Evolutionary conservation across 2,329 filamentous ascomycete genomes (phyloP).

Genomic region (Aspergillus sp.): DNA sequence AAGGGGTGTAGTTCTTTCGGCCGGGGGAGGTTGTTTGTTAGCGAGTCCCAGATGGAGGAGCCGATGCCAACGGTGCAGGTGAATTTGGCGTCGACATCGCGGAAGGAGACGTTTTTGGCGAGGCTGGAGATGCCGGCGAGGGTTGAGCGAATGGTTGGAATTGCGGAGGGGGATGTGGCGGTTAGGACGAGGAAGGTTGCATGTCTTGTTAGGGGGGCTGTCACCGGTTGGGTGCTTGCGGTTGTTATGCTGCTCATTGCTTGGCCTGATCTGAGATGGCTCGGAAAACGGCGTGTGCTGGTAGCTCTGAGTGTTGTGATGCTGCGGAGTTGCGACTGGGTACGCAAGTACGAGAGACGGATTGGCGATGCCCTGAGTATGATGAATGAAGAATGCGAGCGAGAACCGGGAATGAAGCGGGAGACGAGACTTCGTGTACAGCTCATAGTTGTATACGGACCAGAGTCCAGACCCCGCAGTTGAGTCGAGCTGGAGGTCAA

Average conservation of each 20-base stretch:
- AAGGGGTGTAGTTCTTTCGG: slow-evolving; percentile 53
- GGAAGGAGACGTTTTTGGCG: slow-evolving; percentile 51
- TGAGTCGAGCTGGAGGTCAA: not conserved
- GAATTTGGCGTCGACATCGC: slow-evolving; percentile 43
- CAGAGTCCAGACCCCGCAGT: not conserved
- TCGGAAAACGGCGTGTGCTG: not conserved
- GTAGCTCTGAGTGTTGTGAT: not conserved
- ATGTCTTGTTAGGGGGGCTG: slow-evolving; percentile 48
- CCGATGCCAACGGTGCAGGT: slow-evolving; percentile 54
- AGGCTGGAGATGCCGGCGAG: slow-evolving; percentile 44
- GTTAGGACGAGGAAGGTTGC: slow-evolving; percentile 53
- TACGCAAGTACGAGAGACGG: not conserved
- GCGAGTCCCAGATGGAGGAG: slow-evolving; percentile 46
- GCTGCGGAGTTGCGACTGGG: not conserved
- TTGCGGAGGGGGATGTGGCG: slow-evolving; percentile 30
- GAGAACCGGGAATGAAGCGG: too few relatives aligned
- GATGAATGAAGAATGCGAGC: too few relatives aligned
- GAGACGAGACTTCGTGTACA: too few relatives aligned
- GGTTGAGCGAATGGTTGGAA: slow-evolving; percentile 40
- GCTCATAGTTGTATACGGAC: not conserved
- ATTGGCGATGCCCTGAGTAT: too few relatives aligned
- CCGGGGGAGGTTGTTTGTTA: slow-evolving; percentile 39
- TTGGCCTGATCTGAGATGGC: not conserved
- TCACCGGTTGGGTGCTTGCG: slow-evolving; percentile 38
- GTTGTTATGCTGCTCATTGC: not conserved